Evolutionary conservation across 73 alveolate genomes (phyloP), one percentile per base, ranked within the genome.

Genomic region (Strombidium stylifer): DNA sequence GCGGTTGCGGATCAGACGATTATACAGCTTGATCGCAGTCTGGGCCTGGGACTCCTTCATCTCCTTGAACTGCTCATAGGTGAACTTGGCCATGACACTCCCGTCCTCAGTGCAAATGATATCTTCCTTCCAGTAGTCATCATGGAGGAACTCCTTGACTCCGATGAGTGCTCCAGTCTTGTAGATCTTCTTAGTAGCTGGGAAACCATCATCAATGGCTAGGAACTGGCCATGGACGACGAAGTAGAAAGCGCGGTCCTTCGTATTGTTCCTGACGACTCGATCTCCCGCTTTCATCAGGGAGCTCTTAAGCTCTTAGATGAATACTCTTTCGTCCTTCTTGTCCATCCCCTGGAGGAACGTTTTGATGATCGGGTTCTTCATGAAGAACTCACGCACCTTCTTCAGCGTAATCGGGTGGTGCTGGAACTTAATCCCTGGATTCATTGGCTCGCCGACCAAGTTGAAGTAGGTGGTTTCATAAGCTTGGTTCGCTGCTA

Each of bases 161-260:
- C 78, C 78, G 4, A 64, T 11, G 1, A 64, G 23, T 2, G 78
- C 78, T 4, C 78, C 78, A 27, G 41, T 65, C 20, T 64, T 64
- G 27, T 46, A 64, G 51, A 64, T 28, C 32, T 24, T 49, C 41
- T 64, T 64, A n/a, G 41, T 65, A 6, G 4, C 10, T n/a, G n/a
- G n/a, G 42, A 4, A 4, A 20, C 44, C 30, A 2, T 64, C 78
- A 23, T 46, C 47, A 40, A 64, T 44, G 35, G 78, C 78, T 53
- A 64, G 41, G 25, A 64, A 64, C 34, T 44, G 34, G 2, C 78
- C 78, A 14, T 14, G 32, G 3, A 51, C 78, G 15, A 64, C 59
- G 19, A 64, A 44, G 2, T 44, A 44, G n/a, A 64, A 44, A 3
- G 66, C 2, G 2, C 78, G 11, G 30, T 64, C 78, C 21, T 44